These are phyloP conservation scores for Heterobasidion occidentale DNA, from an alignment of 1,284 basidiomycete species.

Conservation along the genomic window DNA sequence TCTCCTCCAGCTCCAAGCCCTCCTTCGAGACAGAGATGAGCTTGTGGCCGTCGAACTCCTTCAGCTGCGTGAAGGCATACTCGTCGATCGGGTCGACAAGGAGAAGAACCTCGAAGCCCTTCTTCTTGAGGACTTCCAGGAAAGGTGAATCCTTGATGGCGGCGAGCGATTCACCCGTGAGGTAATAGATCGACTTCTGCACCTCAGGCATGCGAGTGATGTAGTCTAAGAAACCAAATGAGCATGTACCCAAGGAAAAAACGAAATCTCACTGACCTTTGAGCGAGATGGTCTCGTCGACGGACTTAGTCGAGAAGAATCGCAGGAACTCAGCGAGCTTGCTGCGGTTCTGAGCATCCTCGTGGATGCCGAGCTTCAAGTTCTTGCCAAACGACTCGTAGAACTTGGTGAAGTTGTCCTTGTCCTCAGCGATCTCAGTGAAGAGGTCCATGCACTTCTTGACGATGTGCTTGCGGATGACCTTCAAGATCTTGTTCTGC, in stretches of 20 bases:
- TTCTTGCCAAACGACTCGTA: constrained; percentile 97
- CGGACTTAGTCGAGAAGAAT: constrained; percentile 95
- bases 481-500: constrained; percentile 99
- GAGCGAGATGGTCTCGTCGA: constrained; percentile 90
- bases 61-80: constrained; percentile 96
- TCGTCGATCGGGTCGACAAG: constrained; percentile 98
- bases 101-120: constrained; percentile 97
- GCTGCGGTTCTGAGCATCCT: constrained; percentile 97
- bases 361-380: constrained; percentile 98
- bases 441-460: constrained; percentile 98
- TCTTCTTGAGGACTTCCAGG: constrained; percentile 99
- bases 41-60: constrained; percentile 99
- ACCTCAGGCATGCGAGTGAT: constrained; percentile 99
- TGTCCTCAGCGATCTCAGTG: constrained; percentile 97
- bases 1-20: constrained; percentile 98
- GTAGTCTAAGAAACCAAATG: constrained; percentile 61
- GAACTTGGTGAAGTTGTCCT: constrained; percentile 99
- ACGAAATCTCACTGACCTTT: constrained; percentile 55
- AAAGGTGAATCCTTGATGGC: constrained; percentile 94
- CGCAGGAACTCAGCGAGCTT: constrained; percentile 99
- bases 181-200: constrained; percentile 99
- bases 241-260: constrained; percentile 4
- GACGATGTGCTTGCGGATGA: constrained; percentile 97
- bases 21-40: constrained; percentile 98
- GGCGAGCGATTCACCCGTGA: constrained; percentile 95